Evolutionary conservation across 805 yeast species (phyloP).

Genomic region (Candida michaelii): DNA sequence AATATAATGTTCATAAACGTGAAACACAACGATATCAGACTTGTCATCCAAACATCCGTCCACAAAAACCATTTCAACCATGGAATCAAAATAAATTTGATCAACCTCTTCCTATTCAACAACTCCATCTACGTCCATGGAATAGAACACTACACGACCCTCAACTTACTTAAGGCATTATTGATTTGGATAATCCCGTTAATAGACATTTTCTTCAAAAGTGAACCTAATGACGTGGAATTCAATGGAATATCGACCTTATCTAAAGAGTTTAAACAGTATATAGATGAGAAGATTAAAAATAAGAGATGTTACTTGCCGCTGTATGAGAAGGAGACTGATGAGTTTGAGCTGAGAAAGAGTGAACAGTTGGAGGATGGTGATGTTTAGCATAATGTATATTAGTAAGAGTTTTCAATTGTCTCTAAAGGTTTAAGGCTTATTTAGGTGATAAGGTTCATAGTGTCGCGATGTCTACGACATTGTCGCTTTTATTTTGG

Average conservation of each 20-base stretch:
- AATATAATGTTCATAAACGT: conserved; percentile 12
- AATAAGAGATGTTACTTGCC: conserved; percentile 19
- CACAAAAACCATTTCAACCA: conserved; percentile 34
- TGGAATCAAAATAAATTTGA: conserved; percentile 38
- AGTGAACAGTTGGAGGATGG: neutral
- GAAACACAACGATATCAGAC: conserved; percentile 20
- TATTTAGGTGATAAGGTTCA: too few relatives aligned
- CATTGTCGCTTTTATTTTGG: too few relatives aligned
- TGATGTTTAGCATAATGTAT: neutral
- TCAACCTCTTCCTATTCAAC: conserved; percentile 26
- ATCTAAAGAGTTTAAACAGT: conserved; percentile 12
- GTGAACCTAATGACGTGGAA: neutral
- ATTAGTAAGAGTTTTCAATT: too few relatives aligned
- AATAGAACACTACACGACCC: conserved; percentile 10
- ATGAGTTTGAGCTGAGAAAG: neutral
- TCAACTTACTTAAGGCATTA: conserved; percentile 17
- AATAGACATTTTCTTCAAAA: conserved; percentile 18
- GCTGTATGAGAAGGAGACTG: conserved; percentile 12
- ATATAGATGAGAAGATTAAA: conserved; percentile 16
- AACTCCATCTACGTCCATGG: conserved; percentile 8
- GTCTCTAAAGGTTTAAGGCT: too few relatives aligned
- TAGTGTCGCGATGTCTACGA: too few relatives aligned
- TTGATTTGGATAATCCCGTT: conserved; percentile 22
- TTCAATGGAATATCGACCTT: conserved; percentile 6
- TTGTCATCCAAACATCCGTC: conserved; percentile 34